Percentiles rank a stretch among this genome's conserved stretches.
These are phyloP conservation scores for Spathaspora sp. DNA, from an alignment of 805 yeast genomes.

Conservation along the genomic window DNA sequence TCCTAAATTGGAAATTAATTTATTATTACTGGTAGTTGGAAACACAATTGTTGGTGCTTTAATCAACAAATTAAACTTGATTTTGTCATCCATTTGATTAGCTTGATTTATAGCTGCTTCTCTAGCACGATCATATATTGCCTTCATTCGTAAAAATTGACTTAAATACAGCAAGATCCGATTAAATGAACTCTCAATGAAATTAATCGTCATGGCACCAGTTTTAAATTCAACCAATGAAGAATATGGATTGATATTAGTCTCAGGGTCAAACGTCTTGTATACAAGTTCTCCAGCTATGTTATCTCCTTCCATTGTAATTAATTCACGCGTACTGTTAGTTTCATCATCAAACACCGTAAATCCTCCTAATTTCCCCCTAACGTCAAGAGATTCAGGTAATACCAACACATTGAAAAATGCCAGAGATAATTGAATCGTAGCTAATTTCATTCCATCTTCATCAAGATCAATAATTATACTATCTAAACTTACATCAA, in stretches of 20 bases:
- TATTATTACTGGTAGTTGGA: constrained; percentile 42
- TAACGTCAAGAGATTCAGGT: constrained; percentile 75
- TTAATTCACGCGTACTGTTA: constrained; percentile 56
- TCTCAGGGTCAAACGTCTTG: constrained; percentile 66
- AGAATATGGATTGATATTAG: constrained; percentile 47
- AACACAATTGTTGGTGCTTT: constrained; percentile 82
- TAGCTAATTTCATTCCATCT: constrained; percentile 77
- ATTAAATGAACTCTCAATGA: constrained; percentile 76
- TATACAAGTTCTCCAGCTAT: constrained; percentile 72
- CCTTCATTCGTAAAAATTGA: constrained; percentile 81
- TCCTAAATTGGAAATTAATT: constrained; percentile 48
- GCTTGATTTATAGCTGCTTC: constrained; percentile 87
- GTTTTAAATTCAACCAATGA: constrained; percentile 61
- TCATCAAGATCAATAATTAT: constrained; percentile 75
- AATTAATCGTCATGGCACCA: constrained; percentile 72
- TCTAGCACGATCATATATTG: constrained; percentile 83
- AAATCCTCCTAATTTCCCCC: constrained; percentile 72
- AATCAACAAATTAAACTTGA: constrained; percentile 68
- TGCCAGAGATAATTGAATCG: constrained; percentile 72
- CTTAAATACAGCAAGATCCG: constrained; percentile 63
- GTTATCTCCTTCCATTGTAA: constrained; percentile 77
- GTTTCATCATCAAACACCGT: constrained; percentile 68
- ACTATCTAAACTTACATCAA: constrained; percentile 66
- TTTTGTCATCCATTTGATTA: constrained; percentile 52
- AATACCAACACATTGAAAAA: constrained; percentile 58